Base-by-base conservation (phyloP, 352 stramenopile genomes). In the Phytophthora fragariaefolia region DNA sequence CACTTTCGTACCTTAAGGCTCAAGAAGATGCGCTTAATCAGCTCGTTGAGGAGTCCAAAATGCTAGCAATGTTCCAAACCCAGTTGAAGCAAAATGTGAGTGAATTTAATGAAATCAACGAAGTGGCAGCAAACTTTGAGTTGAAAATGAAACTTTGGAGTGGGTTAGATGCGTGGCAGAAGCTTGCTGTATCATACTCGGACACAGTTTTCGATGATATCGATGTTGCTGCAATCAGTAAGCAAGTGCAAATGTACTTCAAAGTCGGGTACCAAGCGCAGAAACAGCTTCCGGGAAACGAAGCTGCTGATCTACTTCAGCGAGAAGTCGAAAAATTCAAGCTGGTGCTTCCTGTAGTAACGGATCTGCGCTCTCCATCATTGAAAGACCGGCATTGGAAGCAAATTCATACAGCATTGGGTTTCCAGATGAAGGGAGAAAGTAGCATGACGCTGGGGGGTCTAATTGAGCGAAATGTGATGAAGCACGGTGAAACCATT, bases 111-210 rank as follows among this genome's bases (percentile, higher is more conserved):
- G 86, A 95, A 58, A 72, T 98, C 4, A 92, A 92, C 58, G 90
- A 98, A 47, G 90, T 98, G 2, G 74, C 78, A 0, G 76, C 73
- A 1, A 83, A 96, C 52, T 92, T 98, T 20, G 91, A 85, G 12
- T 76, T 98, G 27, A 98, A 98, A 62, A 91, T 91, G 63, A 91
- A 92, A 61, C 76, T 98, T 9, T 98, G 94, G 94, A 86, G 79
- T 23, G 91, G 90, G 0, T 59, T 97, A 13, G 61, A 90, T 55
- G 81, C 96, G 17, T 98, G 94, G 94, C 81, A 89, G 42, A 65
- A 83, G 6, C 74, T 97, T 20, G 92, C 87, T 0, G 71, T 80
- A 7, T 75, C 65, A 15, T 98, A 96, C 61, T 79, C 91, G 0
- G 80, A 86, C 28, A 97, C 90, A 0, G 71, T 80, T 0, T 97